phyloP scores from a whole-genome alignment of 352 stramenopile genomes.

The Salisapilia sapeloensis region DNA sequence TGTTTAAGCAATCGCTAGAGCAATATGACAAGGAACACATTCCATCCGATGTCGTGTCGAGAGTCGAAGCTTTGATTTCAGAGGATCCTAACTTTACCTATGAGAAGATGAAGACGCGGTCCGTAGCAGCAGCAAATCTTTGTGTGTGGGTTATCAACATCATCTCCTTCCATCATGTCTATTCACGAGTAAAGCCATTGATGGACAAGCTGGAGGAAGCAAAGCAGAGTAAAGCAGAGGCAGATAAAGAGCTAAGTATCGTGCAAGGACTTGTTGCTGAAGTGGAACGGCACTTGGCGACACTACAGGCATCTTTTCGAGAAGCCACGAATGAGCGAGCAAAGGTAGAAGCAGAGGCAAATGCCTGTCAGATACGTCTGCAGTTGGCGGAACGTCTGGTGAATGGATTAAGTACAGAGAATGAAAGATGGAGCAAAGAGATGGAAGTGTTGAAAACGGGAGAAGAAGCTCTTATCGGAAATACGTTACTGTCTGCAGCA shows the following conservation, averaged over 20 bases:
- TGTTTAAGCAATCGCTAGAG: slow-evolving; percentile 84
- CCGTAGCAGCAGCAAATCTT: slow-evolving; percentile 77
- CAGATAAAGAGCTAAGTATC: slow-evolving; percentile 59
- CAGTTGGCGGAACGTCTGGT: slow-evolving; percentile 79
- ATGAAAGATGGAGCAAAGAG: slow-evolving; percentile 78
- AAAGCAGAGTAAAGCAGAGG: slow-evolving; percentile 44
- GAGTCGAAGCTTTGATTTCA: slow-evolving; percentile 69
- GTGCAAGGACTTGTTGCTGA: slow-evolving; percentile 73
- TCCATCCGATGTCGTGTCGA: slow-evolving; percentile 65
- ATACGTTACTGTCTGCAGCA: slow-evolving; percentile 72
- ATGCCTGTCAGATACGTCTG: slow-evolving; percentile 73
- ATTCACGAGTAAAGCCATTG: slow-evolving; percentile 88
- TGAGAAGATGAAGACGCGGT: slow-evolving; percentile 91
- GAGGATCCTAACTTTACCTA: slow-evolving; percentile 87
- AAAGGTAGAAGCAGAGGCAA: slow-evolving; percentile 77
- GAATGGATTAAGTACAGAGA: slow-evolving; percentile 77
- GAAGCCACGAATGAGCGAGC: slow-evolving; percentile 84
- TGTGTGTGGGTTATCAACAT: slow-evolving; percentile 91
- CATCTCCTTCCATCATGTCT: slow-evolving; percentile 84
- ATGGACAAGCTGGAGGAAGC: slow-evolving; percentile 85
- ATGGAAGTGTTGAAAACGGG: slow-evolving; percentile 66
- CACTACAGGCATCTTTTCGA: slow-evolving; percentile 63
- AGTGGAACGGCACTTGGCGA: slow-evolving; percentile 62
- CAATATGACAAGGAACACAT: slow-evolving; percentile 87
- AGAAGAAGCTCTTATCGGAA: slow-evolving; percentile 66